Base-by-base conservation (phyloP, 768 basidiomycete genomes). In the Macrolepiota fuliginosa region DNA sequence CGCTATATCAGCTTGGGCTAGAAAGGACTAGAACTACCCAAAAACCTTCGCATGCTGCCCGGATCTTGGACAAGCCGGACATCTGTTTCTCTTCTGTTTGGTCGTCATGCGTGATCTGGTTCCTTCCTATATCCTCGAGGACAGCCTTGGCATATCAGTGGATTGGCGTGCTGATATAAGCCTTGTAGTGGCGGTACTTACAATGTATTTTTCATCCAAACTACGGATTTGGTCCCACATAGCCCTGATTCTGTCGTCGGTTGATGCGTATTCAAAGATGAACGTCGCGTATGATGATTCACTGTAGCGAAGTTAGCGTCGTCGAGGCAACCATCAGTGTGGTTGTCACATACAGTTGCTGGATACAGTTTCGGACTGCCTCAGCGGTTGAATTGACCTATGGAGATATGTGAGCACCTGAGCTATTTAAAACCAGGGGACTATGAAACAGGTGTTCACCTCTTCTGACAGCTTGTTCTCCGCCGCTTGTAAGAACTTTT, bases 41-140 rank as follows among this genome's bases (percentile, higher is more conserved):
- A 25, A n/a, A 29, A 61, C 60, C 60, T 61, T 61, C 53, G 42
- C 60, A 61, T n/a, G 60, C 53, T 29, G 22, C 49, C 29, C 42
- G 60, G n/a, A 61, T n/a, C 36, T 61, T 61, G 3, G 53, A 47
- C 12, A 61, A 35, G 6, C 60, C 46, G 9, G 52, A 54, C 37
- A 55, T 4, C 22, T 54, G 53, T 27, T 61, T 61, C 46, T 54
- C 53, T 19, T 55, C 60, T 15, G 29, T 55, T 12, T 37, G 19
- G 4, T 54, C 22, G 19, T 40, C 12, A 13, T 19, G 39, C 24
- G 39, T 6, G 29, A 13, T 47, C 24, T 24, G 45, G 17, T 47
- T 29, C 13, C 32, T 50, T 25, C 37, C 29, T 4, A 49, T 0
- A 22, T 61, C 60, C 17, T 55, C 60, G 5, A 61, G 40, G 1